Percentiles rank a stretch among this genome's conserved stretches.
Evolutionary conservation across 257 asterid genomes (phyloP).

Genomic region (Fraxinus excelsior): DNA sequence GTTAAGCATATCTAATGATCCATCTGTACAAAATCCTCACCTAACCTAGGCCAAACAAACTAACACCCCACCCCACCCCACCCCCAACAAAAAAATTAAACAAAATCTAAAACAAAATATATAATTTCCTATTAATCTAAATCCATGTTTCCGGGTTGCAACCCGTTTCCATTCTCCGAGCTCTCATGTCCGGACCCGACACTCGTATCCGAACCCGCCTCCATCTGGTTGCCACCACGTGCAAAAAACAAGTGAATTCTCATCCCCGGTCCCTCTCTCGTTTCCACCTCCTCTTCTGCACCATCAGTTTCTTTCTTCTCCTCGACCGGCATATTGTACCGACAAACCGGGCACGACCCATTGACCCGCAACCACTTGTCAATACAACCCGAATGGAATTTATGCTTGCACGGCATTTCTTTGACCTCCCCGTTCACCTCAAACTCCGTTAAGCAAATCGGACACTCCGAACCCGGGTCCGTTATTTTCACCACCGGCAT

Average conservation of each 20-base stretch:
- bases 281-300: not conserved
- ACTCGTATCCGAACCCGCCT: not conserved
- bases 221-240: constrained; percentile 13
- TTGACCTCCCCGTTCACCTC: constrained; percentile 34
- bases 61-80: no score
- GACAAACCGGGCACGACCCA: constrained; percentile 56
- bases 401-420: constrained; percentile 57
- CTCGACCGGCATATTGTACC: constrained; percentile 45
- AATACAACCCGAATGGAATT: constrained; percentile 43
- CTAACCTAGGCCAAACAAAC: no score
- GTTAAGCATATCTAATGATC: no score
- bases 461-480: constrained; percentile 16
- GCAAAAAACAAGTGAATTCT: constrained; percentile 38
- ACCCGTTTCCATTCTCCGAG: not conserved
- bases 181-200: not conserved
- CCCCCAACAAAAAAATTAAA: not conserved
- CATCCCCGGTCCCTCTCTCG: constrained; percentile 22
- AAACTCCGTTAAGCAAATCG: constrained; percentile 23
- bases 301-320: constrained; percentile 16
- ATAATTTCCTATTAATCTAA: not conserved
- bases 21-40: no score
- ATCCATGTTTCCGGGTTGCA: not conserved
- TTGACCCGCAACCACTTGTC: constrained; percentile 45
- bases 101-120: no score
- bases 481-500: constrained; percentile 12